Percentiles rank a stretch among this genome's conserved stretches.
Conservation (phyloP, 2,329 filamentous ascomycete species). For the Aureobasidium subglaciale region DNA sequence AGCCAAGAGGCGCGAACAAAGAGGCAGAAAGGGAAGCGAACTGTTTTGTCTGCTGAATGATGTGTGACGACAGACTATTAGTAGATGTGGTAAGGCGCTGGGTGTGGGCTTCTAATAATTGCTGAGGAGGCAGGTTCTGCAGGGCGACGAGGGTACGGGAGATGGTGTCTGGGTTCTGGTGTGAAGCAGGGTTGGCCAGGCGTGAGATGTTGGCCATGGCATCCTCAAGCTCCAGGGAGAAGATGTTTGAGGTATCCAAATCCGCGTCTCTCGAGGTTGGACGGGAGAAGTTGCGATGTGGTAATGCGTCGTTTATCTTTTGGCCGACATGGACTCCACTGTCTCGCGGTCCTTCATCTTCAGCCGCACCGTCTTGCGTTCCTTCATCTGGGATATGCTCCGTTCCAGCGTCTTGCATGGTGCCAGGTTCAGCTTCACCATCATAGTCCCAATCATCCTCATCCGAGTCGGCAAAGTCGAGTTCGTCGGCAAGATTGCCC, state of each 20-base stretch:
- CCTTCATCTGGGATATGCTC: slow-evolving; percentile 22
- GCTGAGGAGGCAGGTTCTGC: slow-evolving; percentile 30
- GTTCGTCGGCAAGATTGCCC: slow-evolving; percentile 73
- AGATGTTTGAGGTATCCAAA: neutral
- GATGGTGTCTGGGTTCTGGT: slow-evolving; percentile 27
- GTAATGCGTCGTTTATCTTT: slow-evolving; percentile 29
- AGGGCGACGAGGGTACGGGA: slow-evolving; percentile 26
- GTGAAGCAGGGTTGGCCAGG: slow-evolving; percentile 24
- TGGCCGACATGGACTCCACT: slow-evolving; percentile 40
- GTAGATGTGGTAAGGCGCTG: slow-evolving; percentile 29
- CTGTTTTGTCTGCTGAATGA: slow-evolving; percentile 67
- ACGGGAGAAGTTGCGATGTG: slow-evolving; percentile 26
- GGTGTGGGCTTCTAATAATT: slow-evolving; percentile 27
- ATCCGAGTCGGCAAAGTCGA: slow-evolving; percentile 62
- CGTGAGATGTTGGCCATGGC: slow-evolving; percentile 27
- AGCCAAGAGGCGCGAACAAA: slow-evolving; percentile 61
- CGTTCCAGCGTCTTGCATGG: neutral
- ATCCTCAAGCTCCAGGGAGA: slow-evolving; percentile 36
- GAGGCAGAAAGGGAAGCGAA: slow-evolving; percentile 66
- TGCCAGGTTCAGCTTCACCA: slow-evolving; percentile 3
- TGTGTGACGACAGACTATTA: slow-evolving; percentile 57
- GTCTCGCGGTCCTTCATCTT: slow-evolving; percentile 34
- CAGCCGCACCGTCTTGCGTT: slow-evolving; percentile 13
- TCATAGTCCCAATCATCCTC: slow-evolving; percentile 19
- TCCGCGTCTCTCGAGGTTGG: slow-evolving; percentile 12